Percentiles rank a stretch among this genome's conserved stretches.
Evolutionary conservation across 441 rosid species (phyloP).

Genomic region (Viola pubescens): DNA sequence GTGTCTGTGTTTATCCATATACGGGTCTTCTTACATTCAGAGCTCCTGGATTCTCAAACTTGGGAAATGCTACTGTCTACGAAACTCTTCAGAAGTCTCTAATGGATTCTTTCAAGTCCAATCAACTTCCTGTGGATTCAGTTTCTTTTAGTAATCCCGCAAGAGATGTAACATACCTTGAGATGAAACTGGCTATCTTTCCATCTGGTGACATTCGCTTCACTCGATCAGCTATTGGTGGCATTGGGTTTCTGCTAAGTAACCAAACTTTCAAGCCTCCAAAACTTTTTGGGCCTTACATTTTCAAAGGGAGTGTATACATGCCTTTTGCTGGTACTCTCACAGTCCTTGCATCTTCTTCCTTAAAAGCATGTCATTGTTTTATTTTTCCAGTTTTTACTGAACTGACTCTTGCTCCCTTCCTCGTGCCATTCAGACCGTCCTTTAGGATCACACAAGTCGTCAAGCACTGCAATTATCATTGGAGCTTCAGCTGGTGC

Average conservation of each 20-base stretch:
- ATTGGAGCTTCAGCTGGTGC: conserved; percentile 54
- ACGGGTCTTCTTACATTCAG: conserved; percentile 49
- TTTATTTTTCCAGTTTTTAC: not conserved
- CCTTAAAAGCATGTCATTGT: not conserved
- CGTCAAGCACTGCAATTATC: conserved; percentile 35
- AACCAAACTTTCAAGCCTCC: conserved; percentile 58
- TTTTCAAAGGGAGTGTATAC: conserved; percentile 16
- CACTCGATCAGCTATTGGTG: conserved; percentile 13
- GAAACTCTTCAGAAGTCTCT: conserved; percentile 19
- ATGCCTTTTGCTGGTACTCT: conserved; percentile 16
- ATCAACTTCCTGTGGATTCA: conserved; percentile 49
- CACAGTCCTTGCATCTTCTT: not conserved
- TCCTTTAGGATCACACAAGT: conserved; percentile 22
- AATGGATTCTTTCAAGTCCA: conserved; percentile 14
- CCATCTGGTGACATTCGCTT: conserved; percentile 31
- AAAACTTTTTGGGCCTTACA: conserved; percentile 39
- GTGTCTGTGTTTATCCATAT: conserved; percentile 33
- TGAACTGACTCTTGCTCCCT: not conserved
- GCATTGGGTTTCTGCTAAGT: conserved; percentile 36
- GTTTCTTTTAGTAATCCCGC: conserved; percentile 42
- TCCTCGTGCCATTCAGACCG: conserved; percentile 9
- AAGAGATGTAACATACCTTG: conserved; percentile 32
- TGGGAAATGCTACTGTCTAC: conserved; percentile 26
- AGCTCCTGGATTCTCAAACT: conserved; percentile 56
- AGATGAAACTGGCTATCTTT: conserved; percentile 39